These are phyloP conservation scores for Delitschia confertaspora DNA, from an alignment of 495 filamentous ascomycete genomes.

Conservation along the genomic window DNA sequence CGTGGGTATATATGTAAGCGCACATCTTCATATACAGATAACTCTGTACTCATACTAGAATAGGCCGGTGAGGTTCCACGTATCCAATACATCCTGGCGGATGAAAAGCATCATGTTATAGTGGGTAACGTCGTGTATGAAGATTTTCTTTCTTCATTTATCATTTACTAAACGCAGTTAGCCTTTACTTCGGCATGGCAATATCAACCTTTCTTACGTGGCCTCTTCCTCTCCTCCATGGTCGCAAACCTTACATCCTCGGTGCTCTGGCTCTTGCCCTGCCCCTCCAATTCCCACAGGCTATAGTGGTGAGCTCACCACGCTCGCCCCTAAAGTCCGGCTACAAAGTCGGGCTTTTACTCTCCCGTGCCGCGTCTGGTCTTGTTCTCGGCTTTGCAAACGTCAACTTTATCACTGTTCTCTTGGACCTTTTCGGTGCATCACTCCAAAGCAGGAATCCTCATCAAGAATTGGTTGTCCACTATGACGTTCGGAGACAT, in stretches of 20 bases:
- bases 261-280: constrained; percentile 55
- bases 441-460: constrained; percentile 61
- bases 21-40: not conserved
- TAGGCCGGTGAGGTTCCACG: constrained; percentile 59
- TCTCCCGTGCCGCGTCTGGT: constrained; percentile 55
- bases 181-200: constrained; percentile 57
- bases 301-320: constrained; percentile 46
- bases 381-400: constrained; percentile 62
- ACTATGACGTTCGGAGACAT: constrained; percentile 55
- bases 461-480: constrained; percentile 58
- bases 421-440: constrained; percentile 66
- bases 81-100: constrained; percentile 63
- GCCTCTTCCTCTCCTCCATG: constrained; percentile 68
- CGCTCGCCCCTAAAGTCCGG: constrained; percentile 48
- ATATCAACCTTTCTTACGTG: constrained; percentile 60
- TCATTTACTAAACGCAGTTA: constrained; percentile 4
- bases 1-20: constrained; percentile 57
- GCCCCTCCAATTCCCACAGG: constrained; percentile 67
- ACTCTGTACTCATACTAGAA: constrained; percentile 5
- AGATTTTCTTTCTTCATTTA: constrained; percentile 10
- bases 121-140: constrained; percentile 62
- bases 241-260: constrained; percentile 65
- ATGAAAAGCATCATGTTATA: constrained; percentile 55
- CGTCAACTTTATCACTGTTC: constrained; percentile 61
- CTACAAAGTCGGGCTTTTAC: constrained; percentile 52